phyloP scores from a whole-genome alignment of 306 rosid genomes.

The Fagus sylvatica region DNA sequence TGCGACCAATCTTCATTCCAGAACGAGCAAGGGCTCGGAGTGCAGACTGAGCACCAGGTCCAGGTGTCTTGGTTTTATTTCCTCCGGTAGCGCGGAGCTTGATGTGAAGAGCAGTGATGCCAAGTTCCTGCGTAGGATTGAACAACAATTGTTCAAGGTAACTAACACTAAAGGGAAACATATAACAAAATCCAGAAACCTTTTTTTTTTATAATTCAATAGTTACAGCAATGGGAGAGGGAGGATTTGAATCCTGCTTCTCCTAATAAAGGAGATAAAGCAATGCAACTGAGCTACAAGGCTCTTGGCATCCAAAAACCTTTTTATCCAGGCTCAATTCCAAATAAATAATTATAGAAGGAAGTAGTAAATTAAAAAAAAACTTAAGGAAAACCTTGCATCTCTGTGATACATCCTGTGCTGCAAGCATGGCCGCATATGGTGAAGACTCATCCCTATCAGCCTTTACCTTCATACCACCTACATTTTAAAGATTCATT shows the following conservation, averaged over 20 bases:
- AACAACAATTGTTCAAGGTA: neutral
- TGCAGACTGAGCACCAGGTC: conserved; percentile 60
- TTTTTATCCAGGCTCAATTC: neutral
- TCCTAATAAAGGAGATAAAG: no score
- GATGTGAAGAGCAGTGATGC: conserved; percentile 57
- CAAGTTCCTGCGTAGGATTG: conserved; percentile 41
- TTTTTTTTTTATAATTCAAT: neutral
- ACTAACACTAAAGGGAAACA: neutral
- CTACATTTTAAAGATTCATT: conserved; percentile 22
- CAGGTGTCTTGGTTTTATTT: conserved; percentile 60
- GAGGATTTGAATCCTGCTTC: no score
- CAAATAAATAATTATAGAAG: neutral
- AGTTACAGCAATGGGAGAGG: no score
- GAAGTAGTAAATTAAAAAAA: neutral
- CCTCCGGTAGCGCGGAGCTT: conserved; percentile 65
- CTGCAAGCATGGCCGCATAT: conserved; percentile 95
- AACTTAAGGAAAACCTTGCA: conserved; percentile 55
- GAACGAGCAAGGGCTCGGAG: conserved; percentile 64
- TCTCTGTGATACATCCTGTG: conserved; percentile 81
- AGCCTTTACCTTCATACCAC: conserved; percentile 96
- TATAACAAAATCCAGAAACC: neutral
- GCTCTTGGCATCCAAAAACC: no score
- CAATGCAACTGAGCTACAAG: no score
- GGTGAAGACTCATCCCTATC: conserved; percentile 94
- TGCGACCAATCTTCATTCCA: conserved; percentile 62